Evolutionary conservation across 441 rosid genomes (phyloP), one percentile per base, ranked within the genome.

Genomic region (Populus trichocarpa): DNA sequence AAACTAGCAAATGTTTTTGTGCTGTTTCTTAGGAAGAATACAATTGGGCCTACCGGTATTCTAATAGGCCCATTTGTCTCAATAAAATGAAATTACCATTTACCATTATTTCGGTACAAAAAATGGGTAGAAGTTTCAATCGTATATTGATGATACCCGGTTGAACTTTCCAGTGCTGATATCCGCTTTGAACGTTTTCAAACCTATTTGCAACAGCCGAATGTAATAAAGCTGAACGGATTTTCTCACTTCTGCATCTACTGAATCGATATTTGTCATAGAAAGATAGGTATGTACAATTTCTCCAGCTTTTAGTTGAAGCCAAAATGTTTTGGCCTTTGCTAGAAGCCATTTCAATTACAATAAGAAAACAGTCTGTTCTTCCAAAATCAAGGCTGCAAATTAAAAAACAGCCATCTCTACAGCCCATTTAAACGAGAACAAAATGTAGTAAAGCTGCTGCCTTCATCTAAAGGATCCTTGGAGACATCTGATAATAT

Each of bases 361-460:
- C 71, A 61, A 57, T 11, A 57, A 11, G 23, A 22, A 5, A 50
- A 14, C 59, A 64, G 38, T 65, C 13, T 65, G 65, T 78, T 53
- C 79, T 71, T 73, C 75, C 25, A 61, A 53, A 66, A 79, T 20
- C 36, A 26, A 20, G 66, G 66, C 66, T 61, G 66, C 14, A 46
- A 46, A 46, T 46, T 12, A 65, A 65, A 65, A 25, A 65, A 68
- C 73, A 73, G 80, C 79, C 76, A 32, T 71, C 73, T 77, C 78
- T 12, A 25, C 14, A 77, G 73, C 78, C 66, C 71, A 26, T 77
- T 80, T 68, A 67, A 38, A 25, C 1, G 69, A 36, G 69, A 36
- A 40, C 71, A 74, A 75, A 73, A 78, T 23, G 79, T 64, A 74
- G 25, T n/a, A 10, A 22, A 14, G 11, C 35, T 7, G 69, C 42